Evolutionary conservation across 2,329 filamentous ascomycete genomes (phyloP), one percentile per base, ranked within the genome.

Genomic region (Tricladium varicosporioides): DNA sequence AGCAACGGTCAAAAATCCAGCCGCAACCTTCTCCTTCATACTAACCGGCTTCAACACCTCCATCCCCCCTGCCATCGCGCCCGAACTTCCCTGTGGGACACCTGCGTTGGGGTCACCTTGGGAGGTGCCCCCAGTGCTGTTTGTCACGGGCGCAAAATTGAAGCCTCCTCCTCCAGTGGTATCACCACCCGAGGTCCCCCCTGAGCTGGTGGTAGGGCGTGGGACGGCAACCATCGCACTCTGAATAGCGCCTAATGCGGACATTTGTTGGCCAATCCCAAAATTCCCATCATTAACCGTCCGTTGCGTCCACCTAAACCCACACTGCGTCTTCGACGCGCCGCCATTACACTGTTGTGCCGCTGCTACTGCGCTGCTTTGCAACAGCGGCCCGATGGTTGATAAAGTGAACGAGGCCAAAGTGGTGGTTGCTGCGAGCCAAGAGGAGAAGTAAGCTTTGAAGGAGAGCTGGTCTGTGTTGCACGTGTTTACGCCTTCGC

Each of bases 191-290:
- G 75, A 5, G 77, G 73, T 40, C 76, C 47, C 27, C 16, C 10
- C 10, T 16, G n/a, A n/a, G 33, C 48, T n/a, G 44, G n/a, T 47
- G 11, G 14, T 22, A 49, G 19, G 19, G 15, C 61, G 54, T 10
- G 60, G 67, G 50, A 87, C 78, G n/a, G 80, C 80, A 71, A 80
- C 71, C 69, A 86, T 76, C 59, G 81, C 83, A 31, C 79, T 78
- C 42, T 89, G 78, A 8, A 88, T 79, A 9, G 87, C 77, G 62
- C 88, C 84, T 69, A 89, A 74, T 2, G 82, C 85, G 1, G 82
- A 79, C 86, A 90, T 89, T 71, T 89, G 85, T 69, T 89, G 85
- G 5, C 87, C 87, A 1, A 89, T 79, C 8, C 86, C 86, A 2
- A 77, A 80, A 1, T 75, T 76, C 19, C 82, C 81, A 67, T 88